phyloP scores from a whole-genome alignment of 306 rosid species.

The Castanea crenata region DNA sequence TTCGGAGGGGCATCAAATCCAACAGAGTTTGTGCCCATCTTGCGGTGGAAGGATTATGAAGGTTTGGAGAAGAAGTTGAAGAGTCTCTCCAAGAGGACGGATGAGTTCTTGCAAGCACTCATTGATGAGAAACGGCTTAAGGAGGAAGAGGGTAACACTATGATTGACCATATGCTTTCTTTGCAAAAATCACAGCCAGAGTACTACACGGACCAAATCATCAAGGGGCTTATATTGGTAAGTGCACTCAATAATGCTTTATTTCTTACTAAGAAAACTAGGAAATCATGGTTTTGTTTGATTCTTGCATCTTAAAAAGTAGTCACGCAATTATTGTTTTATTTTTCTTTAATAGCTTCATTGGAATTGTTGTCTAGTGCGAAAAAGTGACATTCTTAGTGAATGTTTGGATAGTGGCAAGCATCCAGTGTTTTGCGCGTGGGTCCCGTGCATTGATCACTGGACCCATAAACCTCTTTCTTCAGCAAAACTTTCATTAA shows the following conservation, averaged over 20 bases:
- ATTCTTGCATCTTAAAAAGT: too few relatives aligned
- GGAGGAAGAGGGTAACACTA: not conserved
- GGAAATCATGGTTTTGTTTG: too few relatives aligned
- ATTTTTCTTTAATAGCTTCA: too few relatives aligned
- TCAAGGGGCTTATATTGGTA: slow-evolving; percentile 28
- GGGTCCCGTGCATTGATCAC: too few relatives aligned
- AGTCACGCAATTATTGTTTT: too few relatives aligned
- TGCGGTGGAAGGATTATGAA: slow-evolving; percentile 33
- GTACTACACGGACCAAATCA: slow-evolving; percentile 17
- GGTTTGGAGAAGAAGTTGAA: slow-evolving; percentile 13
- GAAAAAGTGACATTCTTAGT: too few relatives aligned
- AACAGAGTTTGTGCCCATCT: slow-evolving; percentile 40
- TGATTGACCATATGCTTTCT: slow-evolving; percentile 17
- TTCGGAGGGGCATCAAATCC: slow-evolving; percentile 25
- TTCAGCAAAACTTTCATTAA: too few relatives aligned
- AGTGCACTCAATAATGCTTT: not conserved
- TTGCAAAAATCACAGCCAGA: slow-evolving; percentile 24
- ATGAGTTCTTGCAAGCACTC: slow-evolving; percentile 21
- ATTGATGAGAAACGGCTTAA: slow-evolving; percentile 2
- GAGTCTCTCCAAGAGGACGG: slow-evolving; percentile 25
- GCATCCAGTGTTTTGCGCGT: too few relatives aligned
- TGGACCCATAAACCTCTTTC: too few relatives aligned
- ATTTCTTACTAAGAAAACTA: not conserved
- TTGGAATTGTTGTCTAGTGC: too few relatives aligned
- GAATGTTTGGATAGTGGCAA: too few relatives aligned